phyloP scores from a whole-genome alignment of 371 early-diverging fungal genomes.

The Mucor sp. region DNA sequence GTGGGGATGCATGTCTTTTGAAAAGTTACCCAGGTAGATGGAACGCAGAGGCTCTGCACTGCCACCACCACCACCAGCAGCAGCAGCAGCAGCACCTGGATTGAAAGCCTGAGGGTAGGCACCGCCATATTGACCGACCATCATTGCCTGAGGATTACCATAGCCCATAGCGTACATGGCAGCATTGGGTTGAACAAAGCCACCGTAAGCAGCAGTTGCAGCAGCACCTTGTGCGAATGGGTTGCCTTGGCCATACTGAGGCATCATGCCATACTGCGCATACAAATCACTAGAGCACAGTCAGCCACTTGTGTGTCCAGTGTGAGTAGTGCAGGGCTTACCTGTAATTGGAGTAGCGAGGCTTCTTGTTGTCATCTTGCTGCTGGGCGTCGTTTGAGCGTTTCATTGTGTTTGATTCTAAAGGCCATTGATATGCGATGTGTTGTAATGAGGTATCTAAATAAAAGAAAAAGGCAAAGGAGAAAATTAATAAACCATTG shows the following conservation, averaged over 20 bases:
- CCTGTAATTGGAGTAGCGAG: not conserved
- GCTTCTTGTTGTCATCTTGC: constrained; percentile 4
- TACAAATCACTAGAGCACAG: constrained; percentile 24
- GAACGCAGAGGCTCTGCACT: constrained; percentile 54
- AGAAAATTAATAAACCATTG: not conserved
- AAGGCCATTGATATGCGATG: not conserved
- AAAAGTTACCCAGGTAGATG: constrained; percentile 76
- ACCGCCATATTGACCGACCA: not conserved
- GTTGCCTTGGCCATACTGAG: constrained; percentile 19
- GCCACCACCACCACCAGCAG: not conserved
- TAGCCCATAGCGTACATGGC: constrained; percentile 21
- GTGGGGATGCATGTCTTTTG: constrained; percentile 53
- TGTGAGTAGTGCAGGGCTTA: not conserved
- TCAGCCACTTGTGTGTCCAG: not conserved
- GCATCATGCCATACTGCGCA: constrained; percentile 29
- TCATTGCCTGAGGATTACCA: not conserved
- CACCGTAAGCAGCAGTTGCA: constrained; percentile 6
- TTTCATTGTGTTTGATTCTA: constrained; percentile 9
- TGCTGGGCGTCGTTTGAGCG: constrained; percentile 17
- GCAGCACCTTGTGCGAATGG: constrained; percentile 14
- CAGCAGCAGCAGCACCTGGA: constrained; percentile 4
- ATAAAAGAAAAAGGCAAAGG: not conserved
- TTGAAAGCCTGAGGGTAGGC: constrained; percentile 14
- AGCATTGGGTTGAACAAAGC: constrained; percentile 15
- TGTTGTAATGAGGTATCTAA: not conserved